A percentile compares a stretch with the other conserved stretches of the same genome.
Evolutionary conservation across 768 basidiomycete genomes (phyloP).

Genomic region (Leccinum obscurum): DNA sequence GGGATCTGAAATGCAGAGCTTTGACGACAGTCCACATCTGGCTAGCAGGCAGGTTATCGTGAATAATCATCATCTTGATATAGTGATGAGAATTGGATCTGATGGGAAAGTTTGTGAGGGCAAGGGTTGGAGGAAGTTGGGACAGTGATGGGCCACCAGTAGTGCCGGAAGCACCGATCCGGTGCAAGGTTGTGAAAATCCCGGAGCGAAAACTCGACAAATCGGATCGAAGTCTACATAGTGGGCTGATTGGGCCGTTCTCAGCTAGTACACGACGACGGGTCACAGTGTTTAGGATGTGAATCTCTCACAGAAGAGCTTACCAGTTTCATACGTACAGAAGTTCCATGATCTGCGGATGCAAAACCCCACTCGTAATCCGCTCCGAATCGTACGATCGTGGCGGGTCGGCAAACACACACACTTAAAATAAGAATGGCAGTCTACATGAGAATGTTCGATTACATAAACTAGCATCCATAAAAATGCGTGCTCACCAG

Average conservation of each 20-base stretch:
- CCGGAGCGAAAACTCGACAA: conserved; percentile 56
- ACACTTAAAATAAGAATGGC: background rate
- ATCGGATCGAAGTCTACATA: conserved; percentile 74
- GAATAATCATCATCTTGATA: conserved; percentile 71
- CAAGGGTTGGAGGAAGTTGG: conserved; percentile 77
- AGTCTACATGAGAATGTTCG: background rate
- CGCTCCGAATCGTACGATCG: background rate
- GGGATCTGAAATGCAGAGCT: conserved; percentile 50
- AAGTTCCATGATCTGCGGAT: background rate
- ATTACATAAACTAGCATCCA: background rate
- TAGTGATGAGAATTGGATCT: conserved; percentile 28
- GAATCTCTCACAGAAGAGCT: too few relatives aligned
- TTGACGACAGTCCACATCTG: conserved; percentile 38
- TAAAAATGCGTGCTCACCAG: conserved; percentile 7
- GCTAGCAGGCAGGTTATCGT: conserved; percentile 50
- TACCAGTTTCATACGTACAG: background rate
- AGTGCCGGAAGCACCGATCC: conserved; percentile 54
- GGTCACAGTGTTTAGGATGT: conserved; percentile 26
- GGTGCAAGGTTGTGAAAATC: conserved; percentile 61
- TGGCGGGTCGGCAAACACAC: background rate
- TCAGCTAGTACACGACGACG: conserved; percentile 64
- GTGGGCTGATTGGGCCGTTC: conserved; percentile 50
- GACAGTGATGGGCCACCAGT: conserved; percentile 39
- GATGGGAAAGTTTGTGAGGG: conserved; percentile 17
- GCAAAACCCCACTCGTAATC: background rate